Conservation (phyloP, 129 eudicot species). For the Daucus carota region DH1_v3.0 NC_030383.2:47864001-47864500, state of each 20-base stretch:
- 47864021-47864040: slow-evolving; percentile 64
- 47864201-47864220: neutral
- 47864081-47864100: neutral
- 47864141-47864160: neutral
- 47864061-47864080: neutral
- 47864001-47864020: slow-evolving; percentile 35
- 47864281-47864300: neutral
- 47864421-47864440: too few species aligned
- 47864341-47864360: too few species aligned
- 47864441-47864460: too few species aligned
- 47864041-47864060: slow-evolving; percentile 1
- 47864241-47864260: neutral
- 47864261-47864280: neutral
- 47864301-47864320: neutral
- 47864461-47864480: too few species aligned
- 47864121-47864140: neutral
- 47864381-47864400: too few species aligned
- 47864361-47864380: too few species aligned
- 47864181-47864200: neutral
- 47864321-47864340: neutral
- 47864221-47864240: neutral
- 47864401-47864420: too few species aligned
- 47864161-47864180: slow-evolving; percentile 9
- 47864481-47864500: too few species aligned
- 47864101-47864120: neutral